Conservation (phyloP, 2,329 filamentous ascomycete species). For the Neonectria ditissima region DNA sequence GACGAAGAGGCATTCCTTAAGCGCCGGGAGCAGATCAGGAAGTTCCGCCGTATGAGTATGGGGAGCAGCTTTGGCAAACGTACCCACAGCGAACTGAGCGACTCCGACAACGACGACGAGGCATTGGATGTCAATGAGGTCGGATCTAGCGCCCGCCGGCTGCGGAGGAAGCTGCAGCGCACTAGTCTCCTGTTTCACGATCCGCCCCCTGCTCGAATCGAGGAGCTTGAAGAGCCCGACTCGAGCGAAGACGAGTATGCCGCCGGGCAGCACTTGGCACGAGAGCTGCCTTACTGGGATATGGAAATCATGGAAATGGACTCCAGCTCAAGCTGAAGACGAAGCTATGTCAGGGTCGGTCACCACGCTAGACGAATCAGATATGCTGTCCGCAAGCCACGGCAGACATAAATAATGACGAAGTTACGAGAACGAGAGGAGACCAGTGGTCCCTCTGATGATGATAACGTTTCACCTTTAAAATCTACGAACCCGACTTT, state of each 20-base stretch:
- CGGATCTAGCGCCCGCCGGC: conserved; percentile 61
- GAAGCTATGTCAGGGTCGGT: conserved; percentile 31
- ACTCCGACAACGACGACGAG: conserved; percentile 59
- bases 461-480: conserved; percentile 43
- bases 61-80: conserved; percentile 68
- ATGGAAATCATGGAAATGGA: conserved; percentile 65
- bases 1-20: conserved; percentile 56
- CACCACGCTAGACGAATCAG: conserved; percentile 26
- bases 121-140: conserved; percentile 56
- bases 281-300: conserved; percentile 63
- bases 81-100: conserved; percentile 66
- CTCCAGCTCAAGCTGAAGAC: conserved; percentile 45
- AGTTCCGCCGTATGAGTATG: conserved; percentile 61
- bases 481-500: conserved; percentile 38
- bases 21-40: conserved; percentile 57
- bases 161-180: conserved; percentile 60
- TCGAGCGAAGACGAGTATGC: conserved; percentile 59
- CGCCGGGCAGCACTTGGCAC: conserved; percentile 57
- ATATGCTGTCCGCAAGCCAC: conserved; percentile 30
- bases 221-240: conserved; percentile 65
- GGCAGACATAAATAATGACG: conserved; percentile 43
- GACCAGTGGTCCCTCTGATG: conserved; percentile 42
- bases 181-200: conserved; percentile 63
- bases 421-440: conserved; percentile 40
- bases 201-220: conserved; percentile 62